phyloP scores from a whole-genome alignment of 441 rosid genomes.

The Gossypium schwendimanii region DNA sequence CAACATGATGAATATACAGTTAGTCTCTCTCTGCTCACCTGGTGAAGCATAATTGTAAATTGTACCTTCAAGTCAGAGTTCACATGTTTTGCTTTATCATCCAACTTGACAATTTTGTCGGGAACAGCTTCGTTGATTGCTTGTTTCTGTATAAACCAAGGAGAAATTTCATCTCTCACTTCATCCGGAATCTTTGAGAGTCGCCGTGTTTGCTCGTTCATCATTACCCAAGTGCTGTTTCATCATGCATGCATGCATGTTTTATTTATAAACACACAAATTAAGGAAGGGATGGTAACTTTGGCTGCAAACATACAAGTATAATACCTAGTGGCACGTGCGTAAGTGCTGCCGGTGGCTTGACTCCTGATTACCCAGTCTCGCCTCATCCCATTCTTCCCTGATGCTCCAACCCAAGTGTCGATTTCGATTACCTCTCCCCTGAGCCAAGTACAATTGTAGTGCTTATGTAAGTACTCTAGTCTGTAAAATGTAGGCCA shows the following conservation, averaged over 20 bases:
- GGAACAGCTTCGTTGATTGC: constrained; percentile 54
- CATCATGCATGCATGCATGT: constrained; percentile 6
- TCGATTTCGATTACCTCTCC: constrained; percentile 66
- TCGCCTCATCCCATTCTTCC: constrained; percentile 67
- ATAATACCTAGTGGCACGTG: constrained; percentile 51
- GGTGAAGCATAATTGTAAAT: background rate
- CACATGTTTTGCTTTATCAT: constrained; percentile 40
- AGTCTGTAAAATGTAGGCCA: background rate
- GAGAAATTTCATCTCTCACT: constrained; percentile 57
- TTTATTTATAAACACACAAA: background rate
- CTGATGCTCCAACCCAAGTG: constrained; percentile 75
- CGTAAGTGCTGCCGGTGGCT: constrained; percentile 56
- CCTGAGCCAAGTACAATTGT: constrained; percentile 27
- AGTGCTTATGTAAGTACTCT: background rate
- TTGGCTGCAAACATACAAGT: background rate
- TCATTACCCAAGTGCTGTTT: constrained; percentile 72
- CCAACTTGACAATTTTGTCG: constrained; percentile 52
- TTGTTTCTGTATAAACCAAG: constrained; percentile 57
- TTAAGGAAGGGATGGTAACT: background rate
- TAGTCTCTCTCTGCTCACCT: background rate
- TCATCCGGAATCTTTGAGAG: constrained; percentile 67
- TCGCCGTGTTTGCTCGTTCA: constrained; percentile 62
- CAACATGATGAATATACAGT: background rate
- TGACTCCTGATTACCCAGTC: constrained; percentile 67
- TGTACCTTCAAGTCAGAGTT: constrained; percentile 47